Evolutionary conservation across 768 basidiomycete species (phyloP).

Genomic region (Tricholomella constricta): DNA sequence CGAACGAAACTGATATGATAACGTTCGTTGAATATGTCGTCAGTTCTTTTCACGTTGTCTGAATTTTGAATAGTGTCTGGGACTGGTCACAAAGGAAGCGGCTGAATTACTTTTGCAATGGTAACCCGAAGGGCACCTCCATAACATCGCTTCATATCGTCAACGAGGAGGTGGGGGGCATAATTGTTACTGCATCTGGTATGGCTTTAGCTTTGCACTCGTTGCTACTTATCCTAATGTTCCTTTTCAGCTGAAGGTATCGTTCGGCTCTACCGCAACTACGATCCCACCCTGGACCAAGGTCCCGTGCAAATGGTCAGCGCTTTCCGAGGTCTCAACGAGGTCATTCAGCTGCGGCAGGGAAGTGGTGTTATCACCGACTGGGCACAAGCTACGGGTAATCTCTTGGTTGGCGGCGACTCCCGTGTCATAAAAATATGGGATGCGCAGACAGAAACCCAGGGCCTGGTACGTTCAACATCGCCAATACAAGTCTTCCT

Average conservation of each 20-base stretch:
- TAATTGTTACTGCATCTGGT: constrained; percentile 88
- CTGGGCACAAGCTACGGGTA: constrained; percentile 90
- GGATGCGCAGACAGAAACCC: constrained; percentile 91
- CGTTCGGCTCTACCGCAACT: constrained; percentile 90
- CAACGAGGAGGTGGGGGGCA: constrained; percentile 93
- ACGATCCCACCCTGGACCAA: constrained; percentile 72
- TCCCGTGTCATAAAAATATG: constrained; percentile 86
- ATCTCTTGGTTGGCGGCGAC: constrained; percentile 89
- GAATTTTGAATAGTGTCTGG: constrained; percentile 67
- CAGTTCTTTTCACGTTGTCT: neutral
- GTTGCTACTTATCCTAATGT: neutral
- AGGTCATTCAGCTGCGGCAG: constrained; percentile 71
- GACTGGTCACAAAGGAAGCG: constrained; percentile 87
- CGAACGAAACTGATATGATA: constrained; percentile 85
- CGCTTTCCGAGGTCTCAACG: constrained; percentile 86
- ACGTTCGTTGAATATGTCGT: constrained; percentile 49
- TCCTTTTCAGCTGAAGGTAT: constrained; percentile 76
- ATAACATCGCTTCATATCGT: constrained; percentile 91
- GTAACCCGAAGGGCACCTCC: constrained; percentile 76
- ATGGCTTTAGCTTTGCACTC: constrained; percentile 26
- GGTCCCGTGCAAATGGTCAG: constrained; percentile 89
- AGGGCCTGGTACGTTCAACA: constrained; percentile 57
- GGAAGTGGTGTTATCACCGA: constrained; percentile 86
- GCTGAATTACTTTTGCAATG: constrained; percentile 85
- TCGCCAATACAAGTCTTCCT: neutral